Evolutionary conservation across 2,329 filamentous ascomycete species (phyloP).

Genomic region (Monilinia fructicola): DNA sequence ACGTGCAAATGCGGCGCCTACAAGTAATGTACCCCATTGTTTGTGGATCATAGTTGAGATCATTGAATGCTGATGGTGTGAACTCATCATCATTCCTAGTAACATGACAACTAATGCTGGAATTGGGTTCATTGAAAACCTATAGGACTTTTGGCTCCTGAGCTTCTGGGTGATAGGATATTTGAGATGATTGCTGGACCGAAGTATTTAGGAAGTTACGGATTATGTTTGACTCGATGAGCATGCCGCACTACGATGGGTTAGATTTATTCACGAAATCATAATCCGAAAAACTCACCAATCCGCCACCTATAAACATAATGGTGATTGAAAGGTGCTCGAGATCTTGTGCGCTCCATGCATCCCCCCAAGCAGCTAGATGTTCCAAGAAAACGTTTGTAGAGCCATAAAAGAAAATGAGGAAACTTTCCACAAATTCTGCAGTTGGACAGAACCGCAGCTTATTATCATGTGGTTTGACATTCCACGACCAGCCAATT

Average conservation of each 20-base stretch:
- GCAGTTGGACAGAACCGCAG: slow-evolving; percentile 66
- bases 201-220: slow-evolving; percentile 63
- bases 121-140: slow-evolving; percentile 81
- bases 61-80: slow-evolving; percentile 73
- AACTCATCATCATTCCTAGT: slow-evolving; percentile 92
- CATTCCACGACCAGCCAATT: slow-evolving; percentile 93
- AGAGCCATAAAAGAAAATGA: slow-evolving; percentile 86
- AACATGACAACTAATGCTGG: slow-evolving; percentile 84
- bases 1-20: slow-evolving; percentile 76
- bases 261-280: slow-evolving; percentile 10
- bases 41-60: slow-evolving; percentile 88
- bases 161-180: slow-evolving; percentile 46
- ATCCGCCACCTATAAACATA: slow-evolving; percentile 87
- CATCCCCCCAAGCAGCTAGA: slow-evolving; percentile 67
- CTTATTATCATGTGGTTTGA: slow-evolving; percentile 56
- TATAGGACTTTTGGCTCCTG: slow-evolving; percentile 64
- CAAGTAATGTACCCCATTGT: slow-evolving; percentile 86
- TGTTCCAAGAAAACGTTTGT: slow-evolving; percentile 95
- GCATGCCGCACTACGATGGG: slow-evolving; percentile 69
- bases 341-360: slow-evolving; percentile 76
- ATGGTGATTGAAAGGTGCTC: slow-evolving; percentile 92
- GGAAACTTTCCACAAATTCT: slow-evolving; percentile 84
- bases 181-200: slow-evolving; percentile 25
- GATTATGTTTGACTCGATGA: slow-evolving; percentile 73
- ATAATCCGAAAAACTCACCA: slow-evolving; percentile 56